These are phyloP conservation scores for Alternaria tenuissima DNA, from an alignment of 2,329 filamentous ascomycete species.

Conservation along the genomic window DNA sequence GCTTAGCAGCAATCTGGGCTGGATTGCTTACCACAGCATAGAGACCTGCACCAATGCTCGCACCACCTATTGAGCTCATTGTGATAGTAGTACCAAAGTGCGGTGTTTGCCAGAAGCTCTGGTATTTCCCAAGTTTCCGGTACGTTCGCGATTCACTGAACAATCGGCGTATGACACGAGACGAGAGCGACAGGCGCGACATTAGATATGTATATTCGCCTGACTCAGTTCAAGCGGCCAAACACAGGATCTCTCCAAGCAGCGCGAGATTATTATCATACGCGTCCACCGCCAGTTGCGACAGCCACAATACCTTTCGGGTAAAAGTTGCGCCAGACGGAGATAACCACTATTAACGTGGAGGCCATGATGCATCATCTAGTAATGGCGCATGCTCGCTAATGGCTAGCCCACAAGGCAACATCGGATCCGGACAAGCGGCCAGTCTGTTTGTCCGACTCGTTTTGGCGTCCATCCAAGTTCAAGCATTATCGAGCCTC, in stretches of 20 bases:
- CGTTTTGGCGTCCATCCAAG: neutral
- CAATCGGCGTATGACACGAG: constrained; percentile 8
- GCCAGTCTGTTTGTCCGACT: constrained; percentile 26
- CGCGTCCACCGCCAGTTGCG: neutral
- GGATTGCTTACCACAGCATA: constrained; percentile 55
- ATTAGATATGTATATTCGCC: constrained; percentile 15
- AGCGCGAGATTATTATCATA: neutral
- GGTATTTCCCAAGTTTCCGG: neutral
- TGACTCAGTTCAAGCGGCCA: neutral
- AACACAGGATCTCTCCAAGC: neutral
- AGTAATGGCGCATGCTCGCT: neutral
- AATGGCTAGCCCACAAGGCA: constrained; percentile 19
- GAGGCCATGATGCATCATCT: constrained; percentile 9
- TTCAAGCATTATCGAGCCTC: neutral
- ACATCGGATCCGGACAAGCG: neutral
- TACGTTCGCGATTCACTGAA: neutral
- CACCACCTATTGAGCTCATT: constrained; percentile 43
- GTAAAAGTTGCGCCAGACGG: constrained; percentile 15
- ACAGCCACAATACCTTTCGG: constrained; percentile 5
- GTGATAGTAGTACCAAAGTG: constrained; percentile 35
- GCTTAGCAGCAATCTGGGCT: constrained; percentile 49
- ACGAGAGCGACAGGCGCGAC: constrained; percentile 18
- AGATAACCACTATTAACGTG: constrained; percentile 28
- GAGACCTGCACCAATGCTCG: constrained; percentile 39
- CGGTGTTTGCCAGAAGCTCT: constrained; percentile 29